Evolutionary conservation across 2,329 filamentous ascomycete genomes (phyloP).

Genomic region (Karstenula rhodostoma): DNA sequence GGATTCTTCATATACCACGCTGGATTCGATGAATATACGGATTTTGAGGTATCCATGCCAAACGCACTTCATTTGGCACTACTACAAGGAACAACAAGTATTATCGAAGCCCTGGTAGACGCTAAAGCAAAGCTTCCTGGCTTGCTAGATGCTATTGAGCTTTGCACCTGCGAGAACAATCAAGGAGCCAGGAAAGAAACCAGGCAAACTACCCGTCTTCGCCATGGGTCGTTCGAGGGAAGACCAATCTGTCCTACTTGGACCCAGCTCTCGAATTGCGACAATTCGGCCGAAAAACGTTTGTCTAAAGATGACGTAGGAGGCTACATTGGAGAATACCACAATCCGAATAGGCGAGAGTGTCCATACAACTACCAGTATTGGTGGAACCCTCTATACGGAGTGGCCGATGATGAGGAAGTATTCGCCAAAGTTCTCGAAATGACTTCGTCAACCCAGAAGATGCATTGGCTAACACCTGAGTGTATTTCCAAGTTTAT

Average conservation of each 20-base stretch:
- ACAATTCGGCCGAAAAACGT: too few species aligned
- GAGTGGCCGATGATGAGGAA: not conserved
- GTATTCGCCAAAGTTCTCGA: not conserved
- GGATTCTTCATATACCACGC: too few species aligned
- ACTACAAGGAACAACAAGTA: not conserved
- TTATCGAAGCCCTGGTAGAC: not conserved
- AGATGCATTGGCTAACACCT: not conserved
- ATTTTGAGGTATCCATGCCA: not conserved
- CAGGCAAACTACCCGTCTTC: too few species aligned
- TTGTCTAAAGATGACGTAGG: too few species aligned
- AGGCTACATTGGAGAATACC: not conserved
- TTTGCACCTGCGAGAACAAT: too few species aligned
- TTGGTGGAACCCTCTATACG: not conserved
- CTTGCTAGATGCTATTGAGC: not conserved
- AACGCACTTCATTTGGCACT: not conserved
- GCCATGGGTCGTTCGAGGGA: too few species aligned
- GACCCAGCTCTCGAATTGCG: too few species aligned
- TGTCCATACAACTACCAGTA: not conserved
- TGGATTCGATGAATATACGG: too few species aligned
- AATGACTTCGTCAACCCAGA: not conserved
- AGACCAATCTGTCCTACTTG: too few species aligned
- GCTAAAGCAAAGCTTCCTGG: not conserved
- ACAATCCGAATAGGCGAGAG: not conserved
- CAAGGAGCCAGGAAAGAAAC: too few species aligned
- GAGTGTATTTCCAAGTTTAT: too few species aligned